These are phyloP conservation scores for Fusarium phyllophilum DNA, from an alignment of 2,329 filamentous ascomycete genomes.

Conservation along the genomic window DNA sequence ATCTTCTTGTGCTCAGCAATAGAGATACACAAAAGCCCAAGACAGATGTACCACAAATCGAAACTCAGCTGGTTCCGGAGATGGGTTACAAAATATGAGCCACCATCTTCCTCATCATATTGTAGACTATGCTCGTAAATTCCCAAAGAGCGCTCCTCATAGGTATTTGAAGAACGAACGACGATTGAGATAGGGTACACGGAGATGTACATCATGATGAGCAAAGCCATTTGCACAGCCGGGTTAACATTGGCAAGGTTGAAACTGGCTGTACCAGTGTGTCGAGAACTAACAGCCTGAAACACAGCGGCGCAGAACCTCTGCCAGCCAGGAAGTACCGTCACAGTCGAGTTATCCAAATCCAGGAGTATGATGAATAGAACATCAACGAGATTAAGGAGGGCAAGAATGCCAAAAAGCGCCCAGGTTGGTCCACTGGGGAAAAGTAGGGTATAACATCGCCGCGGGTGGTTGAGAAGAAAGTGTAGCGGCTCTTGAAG, in stretches of 20 bases:
- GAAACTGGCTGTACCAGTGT: slow-evolving; percentile 61
- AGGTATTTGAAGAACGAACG: slow-evolving; percentile 69
- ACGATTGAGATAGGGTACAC: slow-evolving; percentile 70
- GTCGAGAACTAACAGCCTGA: slow-evolving; percentile 63
- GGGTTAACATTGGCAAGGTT: slow-evolving; percentile 61
- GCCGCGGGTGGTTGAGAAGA: slow-evolving; percentile 69
- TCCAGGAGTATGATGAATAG: slow-evolving; percentile 64
- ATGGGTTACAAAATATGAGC: slow-evolving; percentile 48
- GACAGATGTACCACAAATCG: slow-evolving; percentile 55
- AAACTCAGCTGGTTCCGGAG: slow-evolving; percentile 53
- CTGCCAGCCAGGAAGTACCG: slow-evolving; percentile 54
- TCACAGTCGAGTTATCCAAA: slow-evolving; percentile 62
- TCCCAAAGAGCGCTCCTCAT: slow-evolving; percentile 70
- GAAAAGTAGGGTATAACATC: slow-evolving; percentile 72
- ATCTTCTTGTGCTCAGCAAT: slow-evolving; percentile 45
- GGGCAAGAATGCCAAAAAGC: slow-evolving; percentile 60
- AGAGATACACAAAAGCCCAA: slow-evolving; percentile 51
- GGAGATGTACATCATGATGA: slow-evolving; percentile 74
- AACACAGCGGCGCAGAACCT: slow-evolving; percentile 67
- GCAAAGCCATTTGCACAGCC: slow-evolving; percentile 65
- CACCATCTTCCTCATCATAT: slow-evolving; percentile 44
- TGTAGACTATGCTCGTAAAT: slow-evolving; percentile 57
- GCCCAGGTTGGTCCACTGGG: slow-evolving; percentile 69
- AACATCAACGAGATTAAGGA: slow-evolving; percentile 64
- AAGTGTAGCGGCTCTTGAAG: slow-evolving; percentile 62